Evolutionary conservation across 176 grass and related monocot species (phyloP).

Genomic region (Cocos nucifera): DNA sequence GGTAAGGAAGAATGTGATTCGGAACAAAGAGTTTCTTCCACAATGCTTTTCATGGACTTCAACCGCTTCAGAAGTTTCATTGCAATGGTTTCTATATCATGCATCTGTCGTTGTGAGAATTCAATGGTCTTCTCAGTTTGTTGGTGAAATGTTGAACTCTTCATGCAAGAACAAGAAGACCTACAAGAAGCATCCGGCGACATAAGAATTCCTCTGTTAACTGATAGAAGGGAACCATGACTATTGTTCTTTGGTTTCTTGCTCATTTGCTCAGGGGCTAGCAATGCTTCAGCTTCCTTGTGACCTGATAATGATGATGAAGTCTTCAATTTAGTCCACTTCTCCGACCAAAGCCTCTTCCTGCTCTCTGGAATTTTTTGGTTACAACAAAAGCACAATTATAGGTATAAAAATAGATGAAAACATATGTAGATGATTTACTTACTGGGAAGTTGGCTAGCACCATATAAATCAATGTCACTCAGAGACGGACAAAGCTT

Average conservation of each 20-base stretch:
- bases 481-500: constrained; percentile 31
- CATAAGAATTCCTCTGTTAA: constrained; percentile 39
- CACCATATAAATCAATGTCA: constrained; percentile 19
- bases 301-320: constrained; percentile 15
- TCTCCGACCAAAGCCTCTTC: constrained; percentile 22
- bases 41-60: constrained; percentile 64
- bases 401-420: neutral
- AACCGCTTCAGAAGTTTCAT: constrained; percentile 69
- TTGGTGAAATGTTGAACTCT: constrained; percentile 31
- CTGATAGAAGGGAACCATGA: neutral
- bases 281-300: constrained; percentile 20
- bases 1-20: constrained; percentile 36
- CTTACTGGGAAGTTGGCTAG: constrained; percentile 24
- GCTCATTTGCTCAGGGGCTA: constrained; percentile 13
- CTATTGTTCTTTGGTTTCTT: constrained; percentile 29
- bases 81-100: constrained; percentile 74
- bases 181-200: constrained; percentile 27
- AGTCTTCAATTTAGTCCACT: constrained; percentile 20
- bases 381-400: neutral
- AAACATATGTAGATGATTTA: neutral
- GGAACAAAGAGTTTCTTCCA: constrained; percentile 54
- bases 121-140: constrained; percentile 67
- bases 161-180: constrained; percentile 39
- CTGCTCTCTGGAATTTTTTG: constrained; percentile 8
- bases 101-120: constrained; percentile 87